A percentile compares a stretch with the other conserved stretches of the same genome.
These are phyloP conservation scores for Podaxis mareebaensis DNA, from an alignment of 768 basidiomycete species.

Conservation along the genomic window DNA sequence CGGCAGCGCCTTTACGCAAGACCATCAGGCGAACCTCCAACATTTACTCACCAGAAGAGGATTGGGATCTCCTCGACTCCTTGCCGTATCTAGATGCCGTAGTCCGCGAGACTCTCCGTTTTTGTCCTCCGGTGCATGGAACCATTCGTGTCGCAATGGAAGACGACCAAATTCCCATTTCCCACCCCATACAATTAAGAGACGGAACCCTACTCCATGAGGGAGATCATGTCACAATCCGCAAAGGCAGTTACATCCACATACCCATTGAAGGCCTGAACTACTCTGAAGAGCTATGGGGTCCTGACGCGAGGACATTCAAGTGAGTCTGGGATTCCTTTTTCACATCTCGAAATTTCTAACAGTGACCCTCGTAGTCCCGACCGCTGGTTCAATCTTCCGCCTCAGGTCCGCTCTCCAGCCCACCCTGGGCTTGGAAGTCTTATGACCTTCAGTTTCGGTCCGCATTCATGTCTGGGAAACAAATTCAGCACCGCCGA, in stretches of 20 bases:
- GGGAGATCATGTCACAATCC: slow-evolving; percentile 37
- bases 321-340: slow-evolving; percentile 40
- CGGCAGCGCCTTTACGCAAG: not conserved
- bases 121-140: slow-evolving; percentile 57
- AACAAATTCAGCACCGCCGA: slow-evolving; percentile 48
- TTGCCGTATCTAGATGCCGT: slow-evolving; percentile 59
- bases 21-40: not conserved
- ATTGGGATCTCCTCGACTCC: slow-evolving; percentile 36
- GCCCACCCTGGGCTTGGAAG: slow-evolving; percentile 48
- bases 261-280: slow-evolving; percentile 61
- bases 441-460: slow-evolving; percentile 55
- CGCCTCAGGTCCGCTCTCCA: slow-evolving; percentile 33
- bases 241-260: slow-evolving; percentile 57
- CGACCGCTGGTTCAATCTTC: slow-evolving; percentile 51
- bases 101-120: slow-evolving; percentile 54
- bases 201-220: slow-evolving; percentile 37
- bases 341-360: not conserved
- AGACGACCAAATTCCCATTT: slow-evolving; percentile 57
- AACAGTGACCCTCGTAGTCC: not conserved
- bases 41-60: slow-evolving; percentile 21
- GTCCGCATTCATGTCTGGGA: slow-evolving; percentile 51
- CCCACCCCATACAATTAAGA: slow-evolving; percentile 40
- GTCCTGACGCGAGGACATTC: slow-evolving; percentile 51
- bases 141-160: slow-evolving; percentile 56
- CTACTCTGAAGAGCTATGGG: slow-evolving; percentile 53